Percentiles rank a stretch among this genome's conserved stretches.
phyloP scores from a whole-genome alignment of 768 basidiomycete genomes.

The Crucibulum laeve region DNA sequence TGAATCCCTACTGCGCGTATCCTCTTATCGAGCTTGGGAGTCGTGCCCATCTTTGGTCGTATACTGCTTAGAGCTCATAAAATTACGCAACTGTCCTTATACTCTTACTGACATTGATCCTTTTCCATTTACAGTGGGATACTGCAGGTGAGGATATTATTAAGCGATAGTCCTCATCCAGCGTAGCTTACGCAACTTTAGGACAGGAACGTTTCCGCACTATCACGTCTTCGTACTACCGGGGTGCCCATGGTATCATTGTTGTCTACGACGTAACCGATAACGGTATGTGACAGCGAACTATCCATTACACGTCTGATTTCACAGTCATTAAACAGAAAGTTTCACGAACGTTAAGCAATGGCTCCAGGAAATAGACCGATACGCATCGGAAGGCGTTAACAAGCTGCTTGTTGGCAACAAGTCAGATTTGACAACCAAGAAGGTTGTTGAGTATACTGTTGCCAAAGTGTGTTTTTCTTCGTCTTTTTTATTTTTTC shows the following conservation, averaged over 20 bases:
- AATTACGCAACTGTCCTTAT: too few relatives aligned
- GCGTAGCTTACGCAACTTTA: slow-evolving; percentile 18
- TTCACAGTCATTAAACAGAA: slow-evolving; percentile 41
- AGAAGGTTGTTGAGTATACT: slow-evolving; percentile 91
- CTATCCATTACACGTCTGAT: neutral
- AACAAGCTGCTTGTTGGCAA: slow-evolving; percentile 99
- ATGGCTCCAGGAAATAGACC: slow-evolving; percentile 90
- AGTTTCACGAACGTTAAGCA: slow-evolving; percentile 95
- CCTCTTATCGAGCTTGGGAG: too few relatives aligned
- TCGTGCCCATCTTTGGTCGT: too few relatives aligned
- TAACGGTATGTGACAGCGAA: slow-evolving; percentile 52
- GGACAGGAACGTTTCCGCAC: slow-evolving; percentile 99
- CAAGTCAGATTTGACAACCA: slow-evolving; percentile 96
- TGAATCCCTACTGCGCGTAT: too few relatives aligned
- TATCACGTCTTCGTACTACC: slow-evolving; percentile 99
- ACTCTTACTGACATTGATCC: slow-evolving; percentile 21
- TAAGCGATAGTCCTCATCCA: too few relatives aligned
- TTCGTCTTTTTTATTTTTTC: neutral
- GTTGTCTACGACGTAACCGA: slow-evolving; percentile 99
- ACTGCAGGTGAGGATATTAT: slow-evolving; percentile 67
- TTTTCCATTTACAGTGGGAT: slow-evolving; percentile 72
- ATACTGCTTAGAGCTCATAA: too few relatives aligned
- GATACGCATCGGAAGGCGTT: slow-evolving; percentile 96
- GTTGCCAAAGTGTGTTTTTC: slow-evolving; percentile 65
- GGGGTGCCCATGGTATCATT: slow-evolving; percentile 97